These are phyloP conservation scores for Ochromonadaceae sp. DNA, from an alignment of 352 stramenopile genomes.

Conservation along the genomic window DNA sequence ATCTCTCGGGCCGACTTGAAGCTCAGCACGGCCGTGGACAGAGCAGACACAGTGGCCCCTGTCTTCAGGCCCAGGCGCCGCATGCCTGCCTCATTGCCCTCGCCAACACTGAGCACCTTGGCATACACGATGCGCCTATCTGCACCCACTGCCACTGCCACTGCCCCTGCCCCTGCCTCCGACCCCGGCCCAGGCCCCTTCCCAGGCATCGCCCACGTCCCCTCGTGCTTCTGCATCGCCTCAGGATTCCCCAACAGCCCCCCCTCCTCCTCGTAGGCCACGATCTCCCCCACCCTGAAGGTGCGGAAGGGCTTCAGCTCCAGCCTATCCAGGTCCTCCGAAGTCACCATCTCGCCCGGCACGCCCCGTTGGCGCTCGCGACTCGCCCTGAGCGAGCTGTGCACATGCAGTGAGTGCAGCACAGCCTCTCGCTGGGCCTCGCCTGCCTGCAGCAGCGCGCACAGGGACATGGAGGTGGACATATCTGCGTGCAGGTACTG, in stretches of 20 bases:
- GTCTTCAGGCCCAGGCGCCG: not conserved
- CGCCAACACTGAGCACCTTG: not conserved
- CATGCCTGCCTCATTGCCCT: not conserved
- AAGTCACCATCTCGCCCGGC: not conserved
- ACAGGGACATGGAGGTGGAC: not conserved
- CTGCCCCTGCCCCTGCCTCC: too few species aligned
- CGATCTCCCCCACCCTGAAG: not conserved
- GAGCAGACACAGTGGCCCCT: not conserved
- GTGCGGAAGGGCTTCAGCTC: constrained; percentile 10
- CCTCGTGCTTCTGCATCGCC: not conserved
- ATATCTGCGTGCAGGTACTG: too few species aligned
- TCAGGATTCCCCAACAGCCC: not conserved
- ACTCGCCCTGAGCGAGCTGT: not conserved
- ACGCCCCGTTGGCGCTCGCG: not conserved
- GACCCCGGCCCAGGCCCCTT: too few species aligned
- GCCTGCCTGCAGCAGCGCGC: not conserved
- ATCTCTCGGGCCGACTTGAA: constrained; percentile 1
- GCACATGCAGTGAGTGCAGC: too few species aligned
- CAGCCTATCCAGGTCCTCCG: not conserved
- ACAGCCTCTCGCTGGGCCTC: too few species aligned
- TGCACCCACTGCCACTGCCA: too few species aligned
- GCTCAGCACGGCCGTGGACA: not conserved
- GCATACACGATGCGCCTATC: not conserved
- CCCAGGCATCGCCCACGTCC: too few species aligned
- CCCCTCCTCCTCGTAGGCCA: not conserved